phyloP scores from a whole-genome alignment of 805 yeast genomes.

The Komagataella phaffii region DNA sequence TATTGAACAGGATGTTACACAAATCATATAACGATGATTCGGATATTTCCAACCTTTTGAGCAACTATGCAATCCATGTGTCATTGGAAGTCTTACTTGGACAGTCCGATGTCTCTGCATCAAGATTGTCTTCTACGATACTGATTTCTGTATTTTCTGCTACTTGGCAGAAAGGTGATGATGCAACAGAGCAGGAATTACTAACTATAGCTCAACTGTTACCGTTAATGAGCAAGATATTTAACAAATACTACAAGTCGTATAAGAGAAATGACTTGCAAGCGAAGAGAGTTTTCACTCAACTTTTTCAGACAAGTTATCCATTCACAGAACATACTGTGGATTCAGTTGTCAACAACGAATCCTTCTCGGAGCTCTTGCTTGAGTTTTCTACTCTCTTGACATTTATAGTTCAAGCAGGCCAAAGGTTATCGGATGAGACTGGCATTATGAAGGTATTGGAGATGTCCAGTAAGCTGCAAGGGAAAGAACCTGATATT shows the following conservation, averaged over 20 bases:
- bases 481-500: not conserved
- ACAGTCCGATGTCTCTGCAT: slow-evolving; percentile 39
- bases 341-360: slow-evolving; percentile 65
- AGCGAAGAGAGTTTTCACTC: slow-evolving; percentile 52
- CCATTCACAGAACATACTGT: slow-evolving; percentile 56
- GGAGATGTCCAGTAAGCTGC: not conserved
- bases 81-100: slow-evolving; percentile 42
- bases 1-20: slow-evolving; percentile 42
- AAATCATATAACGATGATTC: slow-evolving; percentile 19
- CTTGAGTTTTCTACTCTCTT: slow-evolving; percentile 57
- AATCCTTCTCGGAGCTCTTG: slow-evolving; percentile 54
- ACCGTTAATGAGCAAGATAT: slow-evolving; percentile 38
- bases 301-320: slow-evolving; percentile 50
- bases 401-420: slow-evolving; percentile 4
- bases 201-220: slow-evolving; percentile 37
- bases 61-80: slow-evolving; percentile 37
- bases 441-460: not conserved
- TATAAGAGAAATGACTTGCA: slow-evolving; percentile 34
- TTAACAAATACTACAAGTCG: slow-evolving; percentile 37
- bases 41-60: slow-evolving; percentile 22
- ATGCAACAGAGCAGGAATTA: slow-evolving; percentile 19
- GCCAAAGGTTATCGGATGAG: not conserved
- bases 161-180: slow-evolving; percentile 9
- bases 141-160: slow-evolving; percentile 32
- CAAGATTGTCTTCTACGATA: slow-evolving; percentile 51